Evolutionary conservation across 106 monocot genomes (phyloP).

Genomic region (Amphibolis antarctica): DNA sequence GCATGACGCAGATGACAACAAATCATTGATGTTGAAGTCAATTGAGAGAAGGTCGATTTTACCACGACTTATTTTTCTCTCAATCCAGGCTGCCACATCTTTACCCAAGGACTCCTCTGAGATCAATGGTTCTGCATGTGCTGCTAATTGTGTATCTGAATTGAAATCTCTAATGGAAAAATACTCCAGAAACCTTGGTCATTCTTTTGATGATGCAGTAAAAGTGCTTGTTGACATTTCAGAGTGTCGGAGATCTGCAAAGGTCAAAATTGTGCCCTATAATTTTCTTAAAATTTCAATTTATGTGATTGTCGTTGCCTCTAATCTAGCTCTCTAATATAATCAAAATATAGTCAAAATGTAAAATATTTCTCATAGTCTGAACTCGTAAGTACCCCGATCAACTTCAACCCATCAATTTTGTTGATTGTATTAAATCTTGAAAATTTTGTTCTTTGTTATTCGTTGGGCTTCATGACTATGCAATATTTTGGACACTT

Average conservation of each 20-base stretch:
- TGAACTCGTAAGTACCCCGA: background rate
- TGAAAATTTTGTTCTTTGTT: background rate
- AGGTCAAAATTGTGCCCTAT: conserved; percentile 30
- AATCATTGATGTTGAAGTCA: conserved; percentile 13
- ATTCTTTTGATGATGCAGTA: conserved; percentile 59
- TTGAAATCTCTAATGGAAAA: conserved; percentile 42
- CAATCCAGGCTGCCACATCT: conserved; percentile 36
- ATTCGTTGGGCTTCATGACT: background rate
- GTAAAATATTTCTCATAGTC: background rate
- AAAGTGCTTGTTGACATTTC: conserved; percentile 29
- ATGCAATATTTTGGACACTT: no score
- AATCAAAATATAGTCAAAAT: no score
- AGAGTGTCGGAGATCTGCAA: conserved; percentile 34
- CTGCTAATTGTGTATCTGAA: conserved; percentile 19
- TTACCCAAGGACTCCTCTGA: conserved; percentile 33
- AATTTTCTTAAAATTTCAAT: background rate
- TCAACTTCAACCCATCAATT: background rate
- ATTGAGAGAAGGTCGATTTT: conserved; percentile 58
- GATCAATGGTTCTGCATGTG: conserved; percentile 20
- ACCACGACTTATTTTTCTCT: conserved; percentile 56
- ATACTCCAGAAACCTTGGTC: conserved; percentile 37
- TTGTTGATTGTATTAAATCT: background rate
- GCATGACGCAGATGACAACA: conserved; percentile 12
- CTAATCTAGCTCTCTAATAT: no score
- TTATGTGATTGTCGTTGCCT: no score